These are phyloP conservation scores for Rhynchospora breviuscula DNA, from an alignment of 176 grass and related monocot genomes.

Conservation along the genomic window DNA sequence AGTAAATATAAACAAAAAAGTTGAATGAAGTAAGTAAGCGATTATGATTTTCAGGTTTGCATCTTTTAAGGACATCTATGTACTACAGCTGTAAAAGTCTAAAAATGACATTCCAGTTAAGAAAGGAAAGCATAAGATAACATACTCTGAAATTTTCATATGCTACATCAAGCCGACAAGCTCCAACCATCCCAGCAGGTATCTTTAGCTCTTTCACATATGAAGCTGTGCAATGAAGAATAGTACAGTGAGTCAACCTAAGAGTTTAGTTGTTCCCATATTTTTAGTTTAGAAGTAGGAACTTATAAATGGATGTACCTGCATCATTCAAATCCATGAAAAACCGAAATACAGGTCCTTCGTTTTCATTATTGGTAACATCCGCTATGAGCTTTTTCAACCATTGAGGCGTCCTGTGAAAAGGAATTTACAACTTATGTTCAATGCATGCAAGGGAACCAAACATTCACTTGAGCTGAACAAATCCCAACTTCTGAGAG, in stretches of 20 bases:
- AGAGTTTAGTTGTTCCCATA: background rate
- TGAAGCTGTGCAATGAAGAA: conserved; percentile 38
- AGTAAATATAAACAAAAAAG: background rate
- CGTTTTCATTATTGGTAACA: conserved; percentile 51
- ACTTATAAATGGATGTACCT: conserved; percentile 42
- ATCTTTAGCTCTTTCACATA: conserved; percentile 90
- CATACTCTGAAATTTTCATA: conserved; percentile 91
- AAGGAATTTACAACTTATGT: conserved; percentile 1
- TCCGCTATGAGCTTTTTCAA: conserved; percentile 66
- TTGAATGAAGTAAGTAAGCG: background rate
- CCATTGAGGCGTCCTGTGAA: conserved; percentile 59
- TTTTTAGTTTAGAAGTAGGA: background rate
- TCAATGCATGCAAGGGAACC: background rate
- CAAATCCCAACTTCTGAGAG: conserved; percentile 5
- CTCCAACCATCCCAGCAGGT: conserved; percentile 85
- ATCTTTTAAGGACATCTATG: background rate
- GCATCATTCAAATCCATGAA: conserved; percentile 97
- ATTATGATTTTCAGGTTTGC: background rate
- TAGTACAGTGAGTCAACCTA: background rate
- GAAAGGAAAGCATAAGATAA: conserved; percentile 4
- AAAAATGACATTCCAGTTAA: background rate
- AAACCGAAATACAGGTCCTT: conserved; percentile 79
- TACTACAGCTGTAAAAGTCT: background rate
- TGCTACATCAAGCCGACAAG: conserved; percentile 95
- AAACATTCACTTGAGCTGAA: background rate